Base-by-base conservation (phyloP, 2,329 filamentous ascomycete genomes). In the Podosphaera fusca region DNA sequence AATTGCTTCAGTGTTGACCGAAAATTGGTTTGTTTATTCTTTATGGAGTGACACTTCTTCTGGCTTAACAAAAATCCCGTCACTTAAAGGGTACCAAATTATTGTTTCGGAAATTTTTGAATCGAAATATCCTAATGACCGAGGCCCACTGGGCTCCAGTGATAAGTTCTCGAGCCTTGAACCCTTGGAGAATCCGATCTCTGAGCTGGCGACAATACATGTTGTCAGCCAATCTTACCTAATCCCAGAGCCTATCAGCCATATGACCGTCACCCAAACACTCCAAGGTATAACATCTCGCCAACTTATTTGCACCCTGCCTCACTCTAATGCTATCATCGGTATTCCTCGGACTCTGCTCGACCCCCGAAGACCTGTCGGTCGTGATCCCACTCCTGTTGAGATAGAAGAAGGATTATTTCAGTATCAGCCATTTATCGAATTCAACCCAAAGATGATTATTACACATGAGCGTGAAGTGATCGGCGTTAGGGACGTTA, bases 21-120 rank as follows among this genome's bases (percentile, higher is more conserved):
- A 98, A 73, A 96, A 98, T 70, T 96, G 90, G 88, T 89, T 94
- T 66, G 77, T 82, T 5, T 96, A 94, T 72, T 84, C 87, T 6
- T 85, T 89, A 69, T 84, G 78, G 64, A 78, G 76, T 40, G 71
- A 67, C 56, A 82, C 82, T 66, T 70, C 72, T 2, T 82, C 81
- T 66, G 70, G 72, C 2, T 73, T 82, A 36, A 70, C 73, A 49
- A 77, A 71, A 2, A 70, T 74, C n/a, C 74, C 76, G 57, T 69
- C 72, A 3, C 78, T 89, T 59, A 87, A 87, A 69, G 89, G 89
- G 42, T 86, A 94, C 69, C 87, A 95, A 64, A 75, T 96, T 6
- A 77, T 89, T 29, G 77, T 95, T 9, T 82, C 85, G 0, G 90
- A 98, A 66, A 78, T 98, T 40, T 96, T 89, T 70, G 92, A 95